Base-by-base conservation (phyloP, 2,329 filamentous ascomycete species). In the Penicillium corylophilum region DNA sequence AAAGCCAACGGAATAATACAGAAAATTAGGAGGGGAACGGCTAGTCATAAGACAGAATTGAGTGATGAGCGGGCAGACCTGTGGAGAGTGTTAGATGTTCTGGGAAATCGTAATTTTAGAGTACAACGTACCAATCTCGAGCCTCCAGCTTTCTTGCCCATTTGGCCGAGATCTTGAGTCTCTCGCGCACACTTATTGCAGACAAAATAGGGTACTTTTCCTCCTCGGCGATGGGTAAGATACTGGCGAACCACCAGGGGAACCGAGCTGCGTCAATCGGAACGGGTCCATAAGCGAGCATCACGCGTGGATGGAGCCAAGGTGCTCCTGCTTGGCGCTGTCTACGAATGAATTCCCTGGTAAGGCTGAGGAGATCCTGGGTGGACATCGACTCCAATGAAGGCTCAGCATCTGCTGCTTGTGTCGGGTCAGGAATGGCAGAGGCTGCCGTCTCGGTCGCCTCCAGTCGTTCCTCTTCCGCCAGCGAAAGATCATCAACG, bases 191-290 rank as follows among this genome's bases (percentile, higher is more conserved):
- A 59, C 88, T 93, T 3, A 79, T 85, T 5, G 87, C 88, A 12
- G 79, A 78, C 13, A 96, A 73, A 18, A 96, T 74, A 12, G 81
- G 78, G 60, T 95, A 95, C 67, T 93, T 95, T 63, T 94, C 87
- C 24, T 84, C 76, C 23, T 94, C 88, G 13, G 82, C 80, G 33
- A 94, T 84, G 0, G 90, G 90, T 12, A 95, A 72, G 18, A 94
- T 85, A 64, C 84, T 89, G 9, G 88, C 91, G 60, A 96, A 87
- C 92, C 92, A 96, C 80, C 91, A 96, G 0, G 91, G 89, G 60
- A 96, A 94, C 1, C 83, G 70, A 3, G 85, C 85, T 1, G 90
- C 85, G 63, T 95, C 89, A 15, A 82, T 77, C 0, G 90, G 91
- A 18, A 86, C 87, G 51, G 88, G 83, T 12, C 91, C 91, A 59